phyloP scores from a whole-genome alignment of 2,329 filamentous ascomycete genomes.

The Aspergillus hiratsukae region DNA sequence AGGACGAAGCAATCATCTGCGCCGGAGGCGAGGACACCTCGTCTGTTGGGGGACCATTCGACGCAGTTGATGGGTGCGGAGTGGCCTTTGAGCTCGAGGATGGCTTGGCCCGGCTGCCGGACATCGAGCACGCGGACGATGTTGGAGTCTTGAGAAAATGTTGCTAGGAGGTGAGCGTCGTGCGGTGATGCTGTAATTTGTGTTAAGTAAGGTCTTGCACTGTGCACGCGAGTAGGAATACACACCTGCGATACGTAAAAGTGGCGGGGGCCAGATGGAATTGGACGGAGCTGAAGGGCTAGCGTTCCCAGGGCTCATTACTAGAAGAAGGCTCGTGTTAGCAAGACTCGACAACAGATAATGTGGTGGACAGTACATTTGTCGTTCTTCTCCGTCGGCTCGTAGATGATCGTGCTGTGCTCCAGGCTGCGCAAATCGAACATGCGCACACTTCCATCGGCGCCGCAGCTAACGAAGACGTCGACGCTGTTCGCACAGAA shows the following conservation, averaged over 20 bases:
- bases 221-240: background rate
- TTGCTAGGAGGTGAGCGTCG: conserved; percentile 92
- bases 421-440: conserved; percentile 95
- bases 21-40: conserved; percentile 85
- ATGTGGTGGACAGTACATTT: conserved; percentile 49
- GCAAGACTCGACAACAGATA: background rate
- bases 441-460: conserved; percentile 97
- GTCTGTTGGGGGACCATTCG: conserved; percentile 86
- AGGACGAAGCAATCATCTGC: conserved; percentile 89
- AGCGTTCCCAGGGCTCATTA: conserved; percentile 50
- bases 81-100: conserved; percentile 89
- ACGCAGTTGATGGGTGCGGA: conserved; percentile 82
- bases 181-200: conserved; percentile 70
- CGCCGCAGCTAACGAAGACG: conserved; percentile 95
- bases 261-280: conserved; percentile 55
- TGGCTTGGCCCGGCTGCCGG: conserved; percentile 88
- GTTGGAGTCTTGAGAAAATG: conserved; percentile 89
- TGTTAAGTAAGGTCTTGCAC: conserved; percentile 6
- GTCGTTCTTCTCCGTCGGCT: conserved; percentile 80
- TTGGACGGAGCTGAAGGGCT: conserved; percentile 68
- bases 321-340: conserved; percentile 21
- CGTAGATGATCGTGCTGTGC: conserved; percentile 98
- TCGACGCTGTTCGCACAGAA: conserved; percentile 99
- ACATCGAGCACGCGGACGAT: conserved; percentile 94
- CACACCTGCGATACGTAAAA: conserved; percentile 42